These are phyloP conservation scores for Annulohypoxylon maeteangense DNA, from an alignment of 495 filamentous ascomycete genomes.

Conservation along the genomic window DNA sequence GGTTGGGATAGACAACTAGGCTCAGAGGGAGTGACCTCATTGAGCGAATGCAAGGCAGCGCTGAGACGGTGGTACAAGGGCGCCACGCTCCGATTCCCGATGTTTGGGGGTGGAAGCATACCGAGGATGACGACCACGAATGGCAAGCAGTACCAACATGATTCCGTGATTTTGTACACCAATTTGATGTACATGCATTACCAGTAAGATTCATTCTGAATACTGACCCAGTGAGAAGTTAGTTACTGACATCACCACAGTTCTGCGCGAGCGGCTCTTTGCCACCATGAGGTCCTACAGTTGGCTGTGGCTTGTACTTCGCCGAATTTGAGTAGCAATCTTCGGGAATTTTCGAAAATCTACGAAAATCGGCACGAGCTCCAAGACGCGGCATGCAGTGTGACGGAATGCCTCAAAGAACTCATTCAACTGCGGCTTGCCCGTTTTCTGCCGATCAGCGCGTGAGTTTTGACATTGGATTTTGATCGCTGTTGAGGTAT, in stretches of 20 bases:
- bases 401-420: slow-evolving; percentile 51
- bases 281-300: slow-evolving; percentile 49
- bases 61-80: slow-evolving; percentile 49
- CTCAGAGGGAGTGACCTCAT: slow-evolving; percentile 29
- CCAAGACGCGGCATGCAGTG: slow-evolving; percentile 48
- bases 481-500: background rate
- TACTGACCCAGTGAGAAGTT: background rate
- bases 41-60: slow-evolving; percentile 45
- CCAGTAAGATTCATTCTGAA: slow-evolving; percentile 49
- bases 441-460: slow-evolving; percentile 49
- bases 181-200: slow-evolving; percentile 64
- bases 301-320: slow-evolving; percentile 43
- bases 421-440: slow-evolving; percentile 47
- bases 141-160: slow-evolving; percentile 42
- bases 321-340: slow-evolving; percentile 34
- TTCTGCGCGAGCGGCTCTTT: slow-evolving; percentile 48
- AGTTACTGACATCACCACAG: slow-evolving; percentile 33
- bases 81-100: slow-evolving; percentile 46
- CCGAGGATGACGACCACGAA: slow-evolving; percentile 35
- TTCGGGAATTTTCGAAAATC: slow-evolving; percentile 45
- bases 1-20: slow-evolving; percentile 45
- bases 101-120: slow-evolving; percentile 40
- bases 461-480: slow-evolving; percentile 31
- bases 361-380: slow-evolving; percentile 51
- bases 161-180: slow-evolving; percentile 54